Percentiles rank a stretch among this genome's conserved stretches.
Conservation (phyloP, 257 asterid genomes). For the Forsythia viridissima region DNA sequence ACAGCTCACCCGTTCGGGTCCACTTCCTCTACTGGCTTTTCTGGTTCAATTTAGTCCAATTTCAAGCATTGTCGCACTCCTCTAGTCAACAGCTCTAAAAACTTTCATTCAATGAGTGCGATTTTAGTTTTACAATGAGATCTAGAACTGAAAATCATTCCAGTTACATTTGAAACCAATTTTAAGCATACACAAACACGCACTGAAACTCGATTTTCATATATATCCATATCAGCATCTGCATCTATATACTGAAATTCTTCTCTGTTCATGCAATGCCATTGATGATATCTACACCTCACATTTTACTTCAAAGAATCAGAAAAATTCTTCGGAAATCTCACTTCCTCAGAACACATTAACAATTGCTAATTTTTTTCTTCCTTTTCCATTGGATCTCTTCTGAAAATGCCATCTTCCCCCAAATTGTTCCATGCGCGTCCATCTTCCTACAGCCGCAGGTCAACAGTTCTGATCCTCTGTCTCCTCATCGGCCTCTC, state of each 20-base stretch:
- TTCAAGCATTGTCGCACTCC: neutral
- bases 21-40: neutral
- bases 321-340: neutral
- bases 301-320: neutral
- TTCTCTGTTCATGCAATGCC: neutral
- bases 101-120: neutral
- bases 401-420: slow-evolving; percentile 69
- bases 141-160: too few species aligned
- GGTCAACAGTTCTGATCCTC: slow-evolving; percentile 51
- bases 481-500: slow-evolving; percentile 53
- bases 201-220: too few species aligned
- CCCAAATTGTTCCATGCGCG: slow-evolving; percentile 81
- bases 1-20: neutral
- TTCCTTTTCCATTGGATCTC: neutral
- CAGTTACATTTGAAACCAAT: too few species aligned
- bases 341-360: neutral
- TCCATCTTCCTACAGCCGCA: slow-evolving; percentile 44
- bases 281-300: neutral
- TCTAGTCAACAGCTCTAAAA: neutral
- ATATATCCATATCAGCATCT: too few species aligned
- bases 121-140: neutral
- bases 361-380: neutral
- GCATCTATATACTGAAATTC: neutral
- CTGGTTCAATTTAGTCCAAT: too few species aligned
- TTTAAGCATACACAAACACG: too few species aligned